These are phyloP conservation scores for Catunica adiposa DNA, from an alignment of 2,329 filamentous ascomycete genomes.

Conservation along the genomic window DNA sequence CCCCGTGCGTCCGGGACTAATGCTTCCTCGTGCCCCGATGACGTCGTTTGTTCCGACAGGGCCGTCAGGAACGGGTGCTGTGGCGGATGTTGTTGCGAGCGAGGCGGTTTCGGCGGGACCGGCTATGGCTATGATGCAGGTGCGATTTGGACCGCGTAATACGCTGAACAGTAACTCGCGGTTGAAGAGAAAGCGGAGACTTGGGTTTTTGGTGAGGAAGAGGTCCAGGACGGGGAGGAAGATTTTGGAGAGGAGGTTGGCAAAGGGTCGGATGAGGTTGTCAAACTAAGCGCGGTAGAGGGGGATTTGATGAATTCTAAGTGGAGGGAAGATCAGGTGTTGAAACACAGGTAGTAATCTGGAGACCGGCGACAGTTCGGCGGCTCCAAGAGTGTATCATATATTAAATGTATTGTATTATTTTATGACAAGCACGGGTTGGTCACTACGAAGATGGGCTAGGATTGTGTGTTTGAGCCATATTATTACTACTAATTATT, in stretches of 20 bases:
- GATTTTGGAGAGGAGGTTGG: slow-evolving; percentile 33
- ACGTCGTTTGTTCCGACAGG: slow-evolving; percentile 12
- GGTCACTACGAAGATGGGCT: not conserved
- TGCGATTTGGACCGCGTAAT: slow-evolving; percentile 42
- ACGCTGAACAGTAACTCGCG: slow-evolving; percentile 39
- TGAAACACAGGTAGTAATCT: not conserved
- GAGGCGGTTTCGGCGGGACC: slow-evolving; percentile 35
- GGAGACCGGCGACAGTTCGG: not conserved
- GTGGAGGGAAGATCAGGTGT: not conserved
- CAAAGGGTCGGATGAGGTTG: slow-evolving; percentile 30
- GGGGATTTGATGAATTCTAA: not conserved
- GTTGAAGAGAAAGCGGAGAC: slow-evolving; percentile 41
- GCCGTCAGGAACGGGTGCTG: slow-evolving; percentile 10
- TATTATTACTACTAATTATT: slow-evolving; percentile 4
- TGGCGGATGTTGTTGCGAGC: slow-evolving; percentile 30
- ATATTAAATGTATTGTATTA: slow-evolving; percentile 6
- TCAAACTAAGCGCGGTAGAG: slow-evolving; percentile 9
- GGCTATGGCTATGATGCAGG: slow-evolving; percentile 32
- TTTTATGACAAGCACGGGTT: not conserved
- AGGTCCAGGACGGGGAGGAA: slow-evolving; percentile 35
- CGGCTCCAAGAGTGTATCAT: slow-evolving; percentile 10
- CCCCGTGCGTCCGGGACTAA: slow-evolving; percentile 10
- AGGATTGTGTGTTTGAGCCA: not conserved
- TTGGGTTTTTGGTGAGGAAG: slow-evolving; percentile 38
- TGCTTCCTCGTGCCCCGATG: slow-evolving; percentile 7